Evolutionary conservation across 1,139 yeast genomes (phyloP).

Genomic region (Suhomyces taliae): DNA sequence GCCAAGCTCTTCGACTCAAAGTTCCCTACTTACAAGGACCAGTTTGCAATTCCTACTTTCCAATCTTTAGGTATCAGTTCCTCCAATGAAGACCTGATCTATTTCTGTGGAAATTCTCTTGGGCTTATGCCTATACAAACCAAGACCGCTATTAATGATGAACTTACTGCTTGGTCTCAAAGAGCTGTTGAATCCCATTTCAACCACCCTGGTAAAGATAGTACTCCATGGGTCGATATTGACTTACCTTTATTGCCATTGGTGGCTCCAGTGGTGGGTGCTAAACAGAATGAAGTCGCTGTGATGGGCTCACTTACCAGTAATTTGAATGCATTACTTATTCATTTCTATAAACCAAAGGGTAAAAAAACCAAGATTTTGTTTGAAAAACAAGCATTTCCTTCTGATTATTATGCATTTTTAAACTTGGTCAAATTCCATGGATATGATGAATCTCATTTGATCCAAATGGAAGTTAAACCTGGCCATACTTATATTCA

Average conservation of each 20-base stretch:
- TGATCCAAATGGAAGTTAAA: slow-evolving; percentile 64
- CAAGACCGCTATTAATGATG: slow-evolving; percentile 56
- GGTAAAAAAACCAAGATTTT: slow-evolving; percentile 64
- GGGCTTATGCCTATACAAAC: slow-evolving; percentile 82
- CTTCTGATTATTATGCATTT: slow-evolving; percentile 88
- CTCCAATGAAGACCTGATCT: slow-evolving; percentile 30
- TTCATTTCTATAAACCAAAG: slow-evolving; percentile 72
- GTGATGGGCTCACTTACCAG: slow-evolving; percentile 84
- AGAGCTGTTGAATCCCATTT: slow-evolving; percentile 87
- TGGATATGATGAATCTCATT: slow-evolving; percentile 57
- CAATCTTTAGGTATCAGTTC: slow-evolving; percentile 46
- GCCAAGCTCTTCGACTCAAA: slow-evolving; percentile 33
- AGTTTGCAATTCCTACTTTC: slow-evolving; percentile 62
- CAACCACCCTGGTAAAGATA: slow-evolving; percentile 51
- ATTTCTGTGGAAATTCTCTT: slow-evolving; percentile 87
- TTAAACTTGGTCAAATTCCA: slow-evolving; percentile 67
- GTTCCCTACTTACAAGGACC: slow-evolving; percentile 38
- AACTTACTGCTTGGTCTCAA: slow-evolving; percentile 76
- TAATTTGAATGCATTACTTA: slow-evolving; percentile 72
- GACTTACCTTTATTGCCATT: slow-evolving; percentile 74
- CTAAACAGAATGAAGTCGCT: slow-evolving; percentile 70
- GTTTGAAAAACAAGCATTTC: slow-evolving; percentile 86
- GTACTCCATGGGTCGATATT: slow-evolving; percentile 76
- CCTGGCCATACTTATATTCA: slow-evolving; percentile 55
- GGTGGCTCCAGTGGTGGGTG: slow-evolving; percentile 77